phyloP scores from a whole-genome alignment of 805 yeast species.

The Limtongia smithiae region DNA sequence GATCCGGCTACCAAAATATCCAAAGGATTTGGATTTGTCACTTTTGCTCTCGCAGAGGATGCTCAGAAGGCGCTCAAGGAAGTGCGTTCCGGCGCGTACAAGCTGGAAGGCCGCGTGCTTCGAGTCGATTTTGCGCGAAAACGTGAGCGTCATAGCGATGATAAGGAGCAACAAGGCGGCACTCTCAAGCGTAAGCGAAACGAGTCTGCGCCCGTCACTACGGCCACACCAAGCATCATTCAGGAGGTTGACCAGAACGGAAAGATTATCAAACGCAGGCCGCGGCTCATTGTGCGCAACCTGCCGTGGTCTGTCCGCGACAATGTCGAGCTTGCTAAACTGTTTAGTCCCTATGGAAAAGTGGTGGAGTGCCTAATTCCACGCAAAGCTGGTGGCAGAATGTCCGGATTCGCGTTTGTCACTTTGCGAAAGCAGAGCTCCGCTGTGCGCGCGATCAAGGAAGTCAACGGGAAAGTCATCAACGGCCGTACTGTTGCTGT shows the following conservation, averaged over 20 bases:
- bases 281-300: conserved; percentile 84
- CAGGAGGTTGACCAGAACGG: conserved; percentile 13
- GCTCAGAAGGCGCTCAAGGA: conserved; percentile 68
- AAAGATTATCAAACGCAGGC: conserved; percentile 68
- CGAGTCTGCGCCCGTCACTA: not conserved
- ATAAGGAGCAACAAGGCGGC: conserved; percentile 15
- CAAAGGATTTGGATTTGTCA: conserved; percentile 93
- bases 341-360: conserved; percentile 75
- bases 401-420: conserved; percentile 94
- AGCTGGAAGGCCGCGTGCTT: conserved; percentile 62
- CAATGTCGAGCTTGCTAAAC: conserved; percentile 63
- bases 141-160: conserved; percentile 61
- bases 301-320: conserved; percentile 94
- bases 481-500: conserved; percentile 91
- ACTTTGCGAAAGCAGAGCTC: conserved; percentile 75
- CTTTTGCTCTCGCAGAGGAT: conserved; percentile 82
- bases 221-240: not conserved
- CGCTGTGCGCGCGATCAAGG: conserved; percentile 80
- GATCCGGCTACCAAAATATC: conserved; percentile 68
- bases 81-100: conserved; percentile 50
- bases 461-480: conserved; percentile 67
- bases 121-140: conserved; percentile 87
- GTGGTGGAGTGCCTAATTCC: conserved; percentile 89
- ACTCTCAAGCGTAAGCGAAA: conserved; percentile 23
- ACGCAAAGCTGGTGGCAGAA: conserved; percentile 76